phyloP scores from a whole-genome alignment of 2,329 filamentous ascomycete genomes.

The Apiospora hydei region DNA sequence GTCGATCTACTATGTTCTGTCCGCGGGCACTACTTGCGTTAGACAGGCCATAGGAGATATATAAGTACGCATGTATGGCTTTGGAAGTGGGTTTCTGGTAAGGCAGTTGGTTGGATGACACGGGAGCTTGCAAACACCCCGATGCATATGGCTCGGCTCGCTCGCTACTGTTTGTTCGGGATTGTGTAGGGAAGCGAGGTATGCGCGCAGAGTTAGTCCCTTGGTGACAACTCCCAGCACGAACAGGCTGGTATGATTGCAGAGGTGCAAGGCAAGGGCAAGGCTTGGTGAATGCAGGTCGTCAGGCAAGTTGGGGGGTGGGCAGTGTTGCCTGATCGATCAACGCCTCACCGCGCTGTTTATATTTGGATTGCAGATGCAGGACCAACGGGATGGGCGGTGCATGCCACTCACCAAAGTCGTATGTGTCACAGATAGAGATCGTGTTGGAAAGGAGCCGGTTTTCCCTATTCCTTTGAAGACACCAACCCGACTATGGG shows the following conservation, averaged over 20 bases:
- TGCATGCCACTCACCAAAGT: constrained; percentile 14
- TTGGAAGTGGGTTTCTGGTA: not conserved
- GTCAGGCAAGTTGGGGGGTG: not conserved
- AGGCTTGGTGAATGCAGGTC: not conserved
- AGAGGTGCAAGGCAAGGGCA: not conserved
- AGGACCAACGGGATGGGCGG: constrained; percentile 19
- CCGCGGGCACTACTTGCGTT: not conserved
- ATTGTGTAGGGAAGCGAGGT: not conserved
- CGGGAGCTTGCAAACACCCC: not conserved
- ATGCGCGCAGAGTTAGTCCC: constrained; percentile 1
- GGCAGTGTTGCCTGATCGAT: constrained; percentile 16
- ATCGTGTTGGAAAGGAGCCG: not conserved
- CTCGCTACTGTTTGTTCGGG: not conserved
- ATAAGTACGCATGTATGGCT: not conserved
- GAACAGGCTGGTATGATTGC: not conserved
- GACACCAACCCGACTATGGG: not conserved
- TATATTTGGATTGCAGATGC: constrained; percentile 19
- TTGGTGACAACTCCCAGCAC: not conserved
- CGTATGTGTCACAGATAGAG: not conserved
- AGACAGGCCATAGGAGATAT: not conserved
- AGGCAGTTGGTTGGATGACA: not conserved
- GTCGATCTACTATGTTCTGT: constrained; percentile 4
- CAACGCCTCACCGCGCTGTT: not conserved
- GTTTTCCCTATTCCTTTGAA: not conserved
- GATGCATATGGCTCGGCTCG: not conserved